Base-by-base conservation (phyloP, 1,284 basidiomycete genomes). In the Melampsora americana region DNA sequence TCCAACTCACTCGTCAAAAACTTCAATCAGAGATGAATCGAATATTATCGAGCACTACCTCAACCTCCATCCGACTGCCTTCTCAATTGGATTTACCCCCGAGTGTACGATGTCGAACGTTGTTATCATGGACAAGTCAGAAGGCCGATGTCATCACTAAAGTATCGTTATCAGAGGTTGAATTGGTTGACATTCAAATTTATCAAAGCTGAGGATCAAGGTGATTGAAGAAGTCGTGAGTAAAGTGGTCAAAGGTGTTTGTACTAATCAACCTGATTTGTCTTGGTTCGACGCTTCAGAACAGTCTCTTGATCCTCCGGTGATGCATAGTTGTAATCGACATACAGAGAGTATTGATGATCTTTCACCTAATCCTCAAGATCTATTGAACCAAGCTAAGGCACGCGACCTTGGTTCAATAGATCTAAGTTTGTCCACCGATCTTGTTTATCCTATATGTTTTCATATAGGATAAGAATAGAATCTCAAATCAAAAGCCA, bases 121-220 rank as follows among this genome's bases (percentile, higher is more conserved):
- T 73, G 23, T 50, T 73, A 44, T 73, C 70, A 16, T 73, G 70
- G 70, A 66, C 46, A 39, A 66, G 46, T 66, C 70, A 73, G 26
- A 71, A 71, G 28, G 69, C 69, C 12, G 69, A 71, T 48, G 35
- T 62, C 32, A 44, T 71, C 9, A 71, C 69, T 1, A 62, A 71
- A 32, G 23, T 32, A 12, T 30, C 46, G 2, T 42, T 71, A 16
- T 61, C 61, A 14, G 35, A 1, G n/a, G 56, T 23, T 53, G 59
- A 3, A 53, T 20, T 35, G 35, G 35, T 35, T 9, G 35, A 42
- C 32, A 35, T 42, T 66, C 35, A 5, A 35, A 66, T 66, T 26
- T 42, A 32, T 20, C 26, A 20, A 32, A 32, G 26, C 26, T 32
- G 2, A 62, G 26, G 16, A 66, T 39, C 4, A 66, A 66, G 9